Evolutionary conservation across 1,284 basidiomycete genomes (phyloP).

Genomic region (Apiotrichum siamense): DNA sequence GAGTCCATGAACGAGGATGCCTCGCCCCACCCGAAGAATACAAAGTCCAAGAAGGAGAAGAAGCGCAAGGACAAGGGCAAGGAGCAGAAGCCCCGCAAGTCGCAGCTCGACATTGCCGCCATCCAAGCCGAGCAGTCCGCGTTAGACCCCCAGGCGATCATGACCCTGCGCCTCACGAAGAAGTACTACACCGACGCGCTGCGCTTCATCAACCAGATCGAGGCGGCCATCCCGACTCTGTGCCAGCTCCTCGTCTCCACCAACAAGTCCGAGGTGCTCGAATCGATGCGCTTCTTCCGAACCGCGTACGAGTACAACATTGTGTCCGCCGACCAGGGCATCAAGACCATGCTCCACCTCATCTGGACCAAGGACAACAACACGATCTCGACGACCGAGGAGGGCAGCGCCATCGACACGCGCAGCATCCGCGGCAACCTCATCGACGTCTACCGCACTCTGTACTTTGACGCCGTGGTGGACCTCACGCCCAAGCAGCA

Average conservation of each 20-base stretch:
- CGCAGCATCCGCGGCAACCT: constrained; percentile 83
- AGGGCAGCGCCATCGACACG: constrained; percentile 71
- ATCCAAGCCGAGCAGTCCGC: constrained; percentile 60
- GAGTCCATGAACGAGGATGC: too few species aligned
- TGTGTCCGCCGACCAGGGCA: constrained; percentile 64
- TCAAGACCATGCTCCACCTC: constrained; percentile 94
- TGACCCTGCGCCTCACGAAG: constrained; percentile 70
- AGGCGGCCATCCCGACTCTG: constrained; percentile 68
- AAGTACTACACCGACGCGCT: constrained; percentile 85
- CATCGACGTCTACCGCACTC: constrained; percentile 77
- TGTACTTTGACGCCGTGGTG: constrained; percentile 79
- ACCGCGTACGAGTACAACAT: constrained; percentile 79
- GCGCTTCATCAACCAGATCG: constrained; percentile 75
- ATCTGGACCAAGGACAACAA: constrained; percentile 96
- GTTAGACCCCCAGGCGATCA: constrained; percentile 58
- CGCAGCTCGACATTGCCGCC: constrained; percentile 56
- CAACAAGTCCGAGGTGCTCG: constrained; percentile 88
- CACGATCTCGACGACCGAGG: constrained; percentile 54
- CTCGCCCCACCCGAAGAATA: too few species aligned
- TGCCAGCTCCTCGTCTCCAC: constrained; percentile 79
- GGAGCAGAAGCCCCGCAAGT: constrained; percentile 55
- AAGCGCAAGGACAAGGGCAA: constrained; percentile 53
- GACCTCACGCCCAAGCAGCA: constrained; percentile 71
- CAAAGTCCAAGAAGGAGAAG: constrained; percentile 41
- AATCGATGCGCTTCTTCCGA: constrained; percentile 92